Conservation (phyloP, 306 rosid genomes). For the Cucurbita pepo region DNA sequence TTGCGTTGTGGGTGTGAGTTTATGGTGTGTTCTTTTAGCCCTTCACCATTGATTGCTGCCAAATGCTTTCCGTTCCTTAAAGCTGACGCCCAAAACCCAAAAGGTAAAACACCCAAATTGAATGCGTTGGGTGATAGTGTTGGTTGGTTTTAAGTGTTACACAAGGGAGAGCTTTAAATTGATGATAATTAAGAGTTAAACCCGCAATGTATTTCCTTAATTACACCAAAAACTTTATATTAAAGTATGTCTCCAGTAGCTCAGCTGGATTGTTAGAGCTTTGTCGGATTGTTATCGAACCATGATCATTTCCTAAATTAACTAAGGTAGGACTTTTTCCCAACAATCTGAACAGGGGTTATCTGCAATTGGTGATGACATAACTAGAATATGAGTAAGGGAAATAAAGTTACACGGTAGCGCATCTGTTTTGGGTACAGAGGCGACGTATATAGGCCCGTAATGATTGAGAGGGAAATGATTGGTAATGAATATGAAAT, state of each 20-base stretch:
- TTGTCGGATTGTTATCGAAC: too few species aligned
- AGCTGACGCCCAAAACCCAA: conserved; percentile 55
- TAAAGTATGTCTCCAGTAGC: too few species aligned
- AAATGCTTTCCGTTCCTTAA: conserved; percentile 77
- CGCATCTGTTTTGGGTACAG: too few species aligned
- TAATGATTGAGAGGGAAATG: neutral
- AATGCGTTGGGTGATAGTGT: conserved; percentile 65
- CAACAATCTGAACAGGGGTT: too few species aligned
- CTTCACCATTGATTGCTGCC: conserved; percentile 23
- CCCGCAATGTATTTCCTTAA: neutral
- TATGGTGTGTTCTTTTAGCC: neutral
- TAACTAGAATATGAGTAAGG: too few species aligned
- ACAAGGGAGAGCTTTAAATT: conserved; percentile 54
- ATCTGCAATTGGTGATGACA: too few species aligned
- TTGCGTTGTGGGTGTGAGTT: conserved; percentile 4
- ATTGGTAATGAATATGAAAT: neutral
- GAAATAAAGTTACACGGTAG: too few species aligned
- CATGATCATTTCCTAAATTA: too few species aligned
- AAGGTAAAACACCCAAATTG: conserved; percentile 16
- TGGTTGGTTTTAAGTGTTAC: conserved; percentile 94
- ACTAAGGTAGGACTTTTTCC: fast-evolving
- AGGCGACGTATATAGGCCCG: neutral
- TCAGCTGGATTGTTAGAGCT: too few species aligned
- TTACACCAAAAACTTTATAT: neutral
- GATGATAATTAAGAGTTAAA: conserved; percentile 31